Base-by-base conservation (phyloP, 179 eudicot species). In the Nepenthes alata region DNA sequence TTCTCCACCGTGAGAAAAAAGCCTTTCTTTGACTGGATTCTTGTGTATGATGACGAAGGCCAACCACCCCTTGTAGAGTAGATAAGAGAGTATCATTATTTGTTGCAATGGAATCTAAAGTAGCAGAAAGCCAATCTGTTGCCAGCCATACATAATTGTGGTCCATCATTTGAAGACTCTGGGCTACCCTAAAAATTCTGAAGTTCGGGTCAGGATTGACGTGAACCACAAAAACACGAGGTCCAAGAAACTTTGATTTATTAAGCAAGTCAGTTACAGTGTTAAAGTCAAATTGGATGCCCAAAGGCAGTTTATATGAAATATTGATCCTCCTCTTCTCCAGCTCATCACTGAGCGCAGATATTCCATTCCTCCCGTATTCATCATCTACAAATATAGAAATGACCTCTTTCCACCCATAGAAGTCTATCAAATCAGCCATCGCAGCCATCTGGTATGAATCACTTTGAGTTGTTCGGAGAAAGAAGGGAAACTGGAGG, bases 121-220 rank as follows among this genome's bases (percentile, higher is more conserved):
- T 67, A 11, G 83, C 60, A 5, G 79, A 58, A 49, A 83, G 71
- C 87, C 87, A 83, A 53, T 78, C 73, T 0, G 85, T 80, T 12
- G 87, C 72, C 34, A 83, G 73, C 87, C 88, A 83, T 47, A 83
- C 88, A 69, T 80, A 83, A 10, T 79, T 81, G 39, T 60, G 67
- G 39, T n/a, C 63, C 76, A 83, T 64, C 88, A 83, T 83, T 35
- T 66, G 76, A 41, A 83, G 81, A 53, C 73, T 55, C 53, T 70
- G 64, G n/a, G 88, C 88, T 59, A 63, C 55, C 2, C 67, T 54
- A 57, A 83, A 74, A 35, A 83, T 51, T 34, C 25, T 59, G 12
- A 69, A 63, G 37, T 83, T 85, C 25, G 80, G 59, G 61, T 68
- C 78, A 44, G 85, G 79, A 48, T 70, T 80, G 12, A 77, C 72